Base-by-base conservation (phyloP, 2,329 filamentous ascomycete species). In the Alternaria dauci region DNA sequence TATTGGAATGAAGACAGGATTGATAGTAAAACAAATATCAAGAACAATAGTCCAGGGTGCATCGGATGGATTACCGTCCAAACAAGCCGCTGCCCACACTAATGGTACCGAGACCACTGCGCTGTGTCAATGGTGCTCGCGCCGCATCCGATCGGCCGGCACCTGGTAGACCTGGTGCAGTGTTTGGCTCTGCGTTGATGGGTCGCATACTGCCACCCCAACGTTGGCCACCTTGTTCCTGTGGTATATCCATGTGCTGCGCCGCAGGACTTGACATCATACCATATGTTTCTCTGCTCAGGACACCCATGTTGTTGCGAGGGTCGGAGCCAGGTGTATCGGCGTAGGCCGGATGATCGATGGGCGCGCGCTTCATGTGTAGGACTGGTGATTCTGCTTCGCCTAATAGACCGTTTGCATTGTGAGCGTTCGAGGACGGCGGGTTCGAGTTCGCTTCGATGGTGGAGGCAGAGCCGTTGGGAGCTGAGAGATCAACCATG, bases 361-460 rank as follows among this genome's bases (percentile, higher is more conserved):
- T 63, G 16, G 75, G 72, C 56, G 74, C 70, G 36, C 75, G 71
- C 59, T 78, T 79, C 70, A 78, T 75, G 26, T 78, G 76, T 38
- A 79, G 51, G 5, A 79, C 74, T 5, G 77, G 77, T 8, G 76
- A 79, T 50, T 78, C 76, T 18, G 76, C 76, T 25, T 77, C 75
- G 18, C 63, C 67, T 34, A 70, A 58, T 4, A 74, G 71, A 16
- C 71, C 70, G 42, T 74, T 73, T 14, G 58, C 62, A 39, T 69
- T 68, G 9, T 67, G 67, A 23, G 72, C 64, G 8, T 71, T 69
- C 14, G 75, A 75, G 4, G 77, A 79, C 1, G 76, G 77, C 42
- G 77, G 77, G 54, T 79, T 79, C 2, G 77, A 79, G 36, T 70
- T 69, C 25, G 75, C 73, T 61, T 79, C 77, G 42, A 79, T 79